phyloP scores from a whole-genome alignment of 805 yeast species.

The Brettanomyces sp. region DNA sequence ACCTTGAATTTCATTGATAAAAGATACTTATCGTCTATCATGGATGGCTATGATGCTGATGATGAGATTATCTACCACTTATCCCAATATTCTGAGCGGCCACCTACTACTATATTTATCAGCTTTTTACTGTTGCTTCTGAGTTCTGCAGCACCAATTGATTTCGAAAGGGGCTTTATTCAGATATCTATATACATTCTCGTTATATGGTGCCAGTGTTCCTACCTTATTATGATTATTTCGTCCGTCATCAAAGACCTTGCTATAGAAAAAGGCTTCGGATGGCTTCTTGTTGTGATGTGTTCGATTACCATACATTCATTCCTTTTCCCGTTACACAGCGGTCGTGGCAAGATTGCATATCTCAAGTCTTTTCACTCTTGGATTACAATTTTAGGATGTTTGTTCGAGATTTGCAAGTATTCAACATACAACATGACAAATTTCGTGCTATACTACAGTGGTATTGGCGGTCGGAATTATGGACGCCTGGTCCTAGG shows the following conservation, averaged over 20 bases:
- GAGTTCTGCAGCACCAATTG: not conserved
- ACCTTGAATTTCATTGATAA: not conserved
- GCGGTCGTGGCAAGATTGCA: not conserved
- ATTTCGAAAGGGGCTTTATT: not conserved
- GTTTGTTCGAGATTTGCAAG: conserved; percentile 15
- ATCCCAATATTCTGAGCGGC: not conserved
- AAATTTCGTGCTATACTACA: conserved; percentile 9
- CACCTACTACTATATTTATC: conserved; percentile 2
- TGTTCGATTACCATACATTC: conserved; percentile 1
- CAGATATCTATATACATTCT: not conserved
- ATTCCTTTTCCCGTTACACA: not conserved
- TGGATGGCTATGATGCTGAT: not conserved
- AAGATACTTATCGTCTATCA: not conserved
- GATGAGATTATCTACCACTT: not conserved
- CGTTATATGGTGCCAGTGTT: conserved; percentile 1
- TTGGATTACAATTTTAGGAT: conserved; percentile 14
- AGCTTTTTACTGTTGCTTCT: conserved; percentile 1
- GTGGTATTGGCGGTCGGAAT: not conserved
- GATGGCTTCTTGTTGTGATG: conserved; percentile 1
- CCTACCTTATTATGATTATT: not conserved
- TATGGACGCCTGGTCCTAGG: not conserved
- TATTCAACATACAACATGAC: conserved; percentile 14
- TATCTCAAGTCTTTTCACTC: conserved; percentile 8
- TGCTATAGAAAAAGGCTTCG: conserved; percentile 1
- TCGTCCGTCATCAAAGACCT: not conserved